Conservation (phyloP, 495 filamentous ascomycete genomes). For the Daldinia caldariorum region DNA sequence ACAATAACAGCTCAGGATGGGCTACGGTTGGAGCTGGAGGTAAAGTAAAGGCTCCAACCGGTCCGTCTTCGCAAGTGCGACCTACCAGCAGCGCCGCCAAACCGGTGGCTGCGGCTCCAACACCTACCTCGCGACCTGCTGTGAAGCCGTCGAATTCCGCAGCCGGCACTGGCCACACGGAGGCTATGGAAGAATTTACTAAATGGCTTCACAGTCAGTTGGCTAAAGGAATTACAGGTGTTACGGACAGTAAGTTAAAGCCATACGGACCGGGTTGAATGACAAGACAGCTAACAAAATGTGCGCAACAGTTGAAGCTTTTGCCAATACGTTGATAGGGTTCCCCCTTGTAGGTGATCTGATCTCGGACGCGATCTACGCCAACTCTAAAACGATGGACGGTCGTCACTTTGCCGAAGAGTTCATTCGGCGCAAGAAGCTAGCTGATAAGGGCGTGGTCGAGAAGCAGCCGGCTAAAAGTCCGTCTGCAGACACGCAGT, state of each 20-base stretch:
- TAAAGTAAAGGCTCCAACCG: slow-evolving; percentile 80
- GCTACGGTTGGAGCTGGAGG: slow-evolving; percentile 95
- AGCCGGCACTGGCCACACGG: slow-evolving; percentile 63
- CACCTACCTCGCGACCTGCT: slow-evolving; percentile 24
- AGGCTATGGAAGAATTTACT: slow-evolving; percentile 83
- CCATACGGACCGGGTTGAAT: slow-evolving; percentile 67
- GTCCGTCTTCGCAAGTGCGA: slow-evolving; percentile 65
- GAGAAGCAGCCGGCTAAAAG: slow-evolving; percentile 64
- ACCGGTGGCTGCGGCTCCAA: slow-evolving; percentile 28
- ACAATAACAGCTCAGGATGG: slow-evolving; percentile 70
- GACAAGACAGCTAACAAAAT: slow-evolving; percentile 43
- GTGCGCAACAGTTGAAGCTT: slow-evolving; percentile 74
- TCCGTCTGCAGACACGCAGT: slow-evolving; percentile 57
- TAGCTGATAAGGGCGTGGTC: slow-evolving; percentile 88
- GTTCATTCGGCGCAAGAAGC: slow-evolving; percentile 89
- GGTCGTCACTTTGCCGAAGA: slow-evolving; percentile 93
- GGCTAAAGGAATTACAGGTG: slow-evolving; percentile 59
- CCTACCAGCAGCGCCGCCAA: slow-evolving; percentile 66
- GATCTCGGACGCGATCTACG: slow-evolving; percentile 89
- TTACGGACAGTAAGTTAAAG: slow-evolving; percentile 59
- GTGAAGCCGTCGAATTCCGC: slow-evolving; percentile 50
- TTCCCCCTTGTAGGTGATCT: slow-evolving; percentile 81
- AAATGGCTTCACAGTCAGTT: slow-evolving; percentile 89
- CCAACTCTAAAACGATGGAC: slow-evolving; percentile 84
- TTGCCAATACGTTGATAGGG: slow-evolving; percentile 75